A percentile compares a stretch with the other conserved stretches of the same genome.
These are phyloP conservation scores for Globisporangium rhizosaccharum DNA, from an alignment of 352 stramenopile genomes.

Conservation along the genomic window DNA sequence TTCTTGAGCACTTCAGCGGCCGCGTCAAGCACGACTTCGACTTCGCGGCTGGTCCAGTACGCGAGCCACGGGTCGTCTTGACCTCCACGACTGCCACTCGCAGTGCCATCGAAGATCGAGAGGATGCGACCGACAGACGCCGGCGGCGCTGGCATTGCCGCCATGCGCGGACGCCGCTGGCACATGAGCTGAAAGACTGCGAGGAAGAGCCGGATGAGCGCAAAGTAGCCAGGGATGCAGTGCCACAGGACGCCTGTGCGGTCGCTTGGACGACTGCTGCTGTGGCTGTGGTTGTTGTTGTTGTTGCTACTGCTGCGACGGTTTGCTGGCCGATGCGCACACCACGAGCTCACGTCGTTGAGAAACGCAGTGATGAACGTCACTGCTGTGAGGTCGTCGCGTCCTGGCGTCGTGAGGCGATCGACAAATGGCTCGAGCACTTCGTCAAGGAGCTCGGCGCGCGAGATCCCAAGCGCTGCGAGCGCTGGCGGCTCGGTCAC, in stretches of 20 bases:
- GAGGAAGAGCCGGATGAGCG: conserved; percentile 57
- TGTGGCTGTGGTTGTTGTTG: not conserved
- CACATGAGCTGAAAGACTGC: conserved; percentile 75
- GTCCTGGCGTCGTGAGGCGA: conserved; percentile 39
- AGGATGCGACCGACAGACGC: conserved; percentile 45
- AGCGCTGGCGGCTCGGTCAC: conserved; percentile 43
- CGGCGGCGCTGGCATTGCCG: conserved; percentile 23
- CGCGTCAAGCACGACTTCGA: conserved; percentile 49
- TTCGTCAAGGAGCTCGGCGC: conserved; percentile 40
- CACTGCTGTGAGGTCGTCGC: conserved; percentile 59
- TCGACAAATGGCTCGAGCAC: conserved; percentile 50
- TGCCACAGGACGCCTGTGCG: conserved; percentile 55
- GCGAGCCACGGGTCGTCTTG: conserved; percentile 54
- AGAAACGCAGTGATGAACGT: conserved; percentile 70
- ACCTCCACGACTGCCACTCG: not conserved
- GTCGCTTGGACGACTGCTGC: not conserved
- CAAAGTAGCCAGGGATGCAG: conserved; percentile 75
- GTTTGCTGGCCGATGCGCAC: conserved; percentile 19
- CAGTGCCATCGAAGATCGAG: conserved; percentile 46
- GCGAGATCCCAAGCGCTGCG: conserved; percentile 21
- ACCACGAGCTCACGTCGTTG: conserved; percentile 60
- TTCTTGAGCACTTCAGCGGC: conserved; percentile 66
- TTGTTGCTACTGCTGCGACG: not conserved
- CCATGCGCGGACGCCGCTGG: conserved; percentile 46
- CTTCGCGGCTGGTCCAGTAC: conserved; percentile 67